Base-by-base conservation (phyloP, 2,329 filamentous ascomycete species). In the Myriosclerotinia curreyana region DNA sequence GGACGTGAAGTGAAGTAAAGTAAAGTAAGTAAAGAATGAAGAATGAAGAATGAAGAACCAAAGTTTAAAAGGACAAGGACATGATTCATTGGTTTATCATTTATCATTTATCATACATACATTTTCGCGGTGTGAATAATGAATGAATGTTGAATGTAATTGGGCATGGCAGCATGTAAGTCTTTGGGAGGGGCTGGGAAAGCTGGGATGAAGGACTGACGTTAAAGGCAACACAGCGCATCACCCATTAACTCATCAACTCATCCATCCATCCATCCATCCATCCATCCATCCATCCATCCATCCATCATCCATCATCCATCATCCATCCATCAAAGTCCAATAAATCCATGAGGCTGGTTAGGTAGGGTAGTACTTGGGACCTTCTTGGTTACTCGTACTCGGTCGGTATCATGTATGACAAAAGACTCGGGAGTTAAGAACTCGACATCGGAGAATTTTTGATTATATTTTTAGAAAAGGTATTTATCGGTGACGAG, bases 61-160 rank as follows among this genome's bases (percentile, higher is more conserved):
- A 28, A 38, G n/a, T n/a, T n/a, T n/a, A n/a, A n/a, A n/a, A n/a
- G n/a, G n/a, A 40, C 1, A 20, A 42, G 12, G 15, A 42, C 12
- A 17, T 17, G 28, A 34, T 48, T 17, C 42, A 49, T 59, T 48
- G n/a, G 8, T 48, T 48, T 40, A n/a, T n/a, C n/a, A n/a, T n/a
- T 4, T 40, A 40, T 40, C 38, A 40, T 46, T 22, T 48, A n/a
- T n/a, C n/a, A n/a, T n/a, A n/a, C 42, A 48, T 40, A 17, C 42
- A 56, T 44, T 36, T 36, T 46, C 44, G 14, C 28, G 14, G 28
- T 60, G 15, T 49, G 56, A 59, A 60, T 20, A 36, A 49, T 49
- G 17, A 36, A 38, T 49, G 56, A 59, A 60, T 25, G n/a, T n/a
- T n/a, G n/a, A 22, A 59, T 49, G 17, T 59, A 38, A 49, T 49